Evolutionary conservation across 345 rosid genomes (phyloP), one percentile per base, ranked within the genome.

Genomic region (Populus euphratica): DNA sequence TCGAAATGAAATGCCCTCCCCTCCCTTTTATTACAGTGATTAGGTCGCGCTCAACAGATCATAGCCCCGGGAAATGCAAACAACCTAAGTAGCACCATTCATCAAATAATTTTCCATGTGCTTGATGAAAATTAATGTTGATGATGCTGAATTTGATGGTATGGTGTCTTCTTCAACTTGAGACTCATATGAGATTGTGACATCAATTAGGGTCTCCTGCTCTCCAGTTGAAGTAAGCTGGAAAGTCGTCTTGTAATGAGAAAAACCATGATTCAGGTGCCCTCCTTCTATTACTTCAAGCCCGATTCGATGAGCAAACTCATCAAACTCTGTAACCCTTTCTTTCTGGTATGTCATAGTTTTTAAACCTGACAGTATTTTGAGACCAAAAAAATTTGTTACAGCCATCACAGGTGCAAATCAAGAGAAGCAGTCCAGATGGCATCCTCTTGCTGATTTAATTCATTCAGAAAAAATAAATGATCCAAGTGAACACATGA

Each of bases 201-300:
- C 74, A 33, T 82, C 82, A 54, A 80, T 69, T 8, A 63, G 21
- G 1, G 85, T 80, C 76, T 80, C 78, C 50, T 68, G 18, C 43
- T 83, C 78, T n/a, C 73, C 81, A 21, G 29, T 65, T 35, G 69
- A 41, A 64, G 82, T 80, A 31, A 87, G 76, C 36, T 82, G 84
- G 54, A 85, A 80, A 56, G 75, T 76, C 12, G 83, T 77, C 62
- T 31, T 80, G 69, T 78, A 84, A 35, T 68, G 73, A 44, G 82
- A 80, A 72, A 87, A 85, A 9, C 83, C 86, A 18, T 43, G 81
- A 49, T 74, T 68, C 16, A 85, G 86, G 68, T 80, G 83, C 10
- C 88, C 85, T 66, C 87, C 86, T 82, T 82, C 86, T 6, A 80
- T 70, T 16, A 85, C 88, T 67, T 82, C 73, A 31, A 85, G 25